A percentile compares a stretch with the other conserved stretches of the same genome.
Conservation (phyloP, 768 basidiomycete genomes). For the Mycena metata region DNA sequence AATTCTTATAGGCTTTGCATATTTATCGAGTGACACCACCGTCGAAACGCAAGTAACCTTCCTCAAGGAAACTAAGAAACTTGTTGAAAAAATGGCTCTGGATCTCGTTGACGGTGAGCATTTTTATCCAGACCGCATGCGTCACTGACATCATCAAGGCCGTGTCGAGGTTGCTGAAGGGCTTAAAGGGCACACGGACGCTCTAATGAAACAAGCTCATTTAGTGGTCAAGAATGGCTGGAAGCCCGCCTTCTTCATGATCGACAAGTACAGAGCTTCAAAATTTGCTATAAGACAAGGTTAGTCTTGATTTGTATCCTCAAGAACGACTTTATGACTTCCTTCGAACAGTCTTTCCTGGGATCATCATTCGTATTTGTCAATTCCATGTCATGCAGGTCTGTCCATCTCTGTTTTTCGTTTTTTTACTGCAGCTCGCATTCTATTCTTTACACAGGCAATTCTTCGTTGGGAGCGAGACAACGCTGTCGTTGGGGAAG, state of each 20-base stretch:
- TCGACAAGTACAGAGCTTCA: conserved; percentile 30
- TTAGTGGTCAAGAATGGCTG: conserved; percentile 21
- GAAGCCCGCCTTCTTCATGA: conserved; percentile 32
- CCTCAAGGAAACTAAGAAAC: conserved; percentile 9
- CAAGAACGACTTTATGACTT: no score
- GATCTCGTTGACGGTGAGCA: conserved; percentile 13
- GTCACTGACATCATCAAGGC: not conserved
- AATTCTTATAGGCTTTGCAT: not conserved
- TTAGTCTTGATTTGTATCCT: not conserved
- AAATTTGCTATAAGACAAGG: conserved; percentile 15
- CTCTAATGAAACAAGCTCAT: not conserved
- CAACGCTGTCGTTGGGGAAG: not conserved
- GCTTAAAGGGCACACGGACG: not conserved
- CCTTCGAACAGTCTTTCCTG: conserved; percentile 19
- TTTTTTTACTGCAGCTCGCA: not conserved
- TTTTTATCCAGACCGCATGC: no score
- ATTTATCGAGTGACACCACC: conserved; percentile 8
- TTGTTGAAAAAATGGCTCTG: conserved; percentile 27
- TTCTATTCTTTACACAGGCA: conserved; percentile 4
- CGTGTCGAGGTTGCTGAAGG: not conserved
- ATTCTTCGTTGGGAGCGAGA: conserved; percentile 36
- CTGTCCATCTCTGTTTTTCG: no score
- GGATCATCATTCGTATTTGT: conserved; percentile 29
- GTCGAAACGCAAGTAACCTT: conserved; percentile 1
- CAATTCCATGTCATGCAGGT: conserved; percentile 41